phyloP scores from a whole-genome alignment of 176 grass and related monocot species.

The Guadua angustifolia region DNA sequence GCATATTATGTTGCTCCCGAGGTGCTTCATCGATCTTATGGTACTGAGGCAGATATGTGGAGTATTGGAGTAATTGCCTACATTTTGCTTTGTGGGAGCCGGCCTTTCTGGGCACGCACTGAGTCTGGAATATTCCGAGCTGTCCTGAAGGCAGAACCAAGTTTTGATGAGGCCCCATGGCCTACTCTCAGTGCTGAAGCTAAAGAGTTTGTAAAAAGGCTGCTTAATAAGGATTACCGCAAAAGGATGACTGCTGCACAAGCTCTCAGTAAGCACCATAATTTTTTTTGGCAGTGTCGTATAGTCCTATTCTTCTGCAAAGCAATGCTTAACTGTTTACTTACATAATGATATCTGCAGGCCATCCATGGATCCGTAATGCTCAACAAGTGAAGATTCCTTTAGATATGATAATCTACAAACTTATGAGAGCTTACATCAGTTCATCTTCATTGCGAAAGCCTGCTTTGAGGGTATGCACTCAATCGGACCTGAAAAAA shows the following conservation, averaged over 20 bases:
- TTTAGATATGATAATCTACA: slow-evolving; percentile 95
- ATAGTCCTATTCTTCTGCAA: slow-evolving; percentile 1
- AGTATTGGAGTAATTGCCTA: slow-evolving; percentile 99
- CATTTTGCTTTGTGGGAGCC: slow-evolving; percentile 93
- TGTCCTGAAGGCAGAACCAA: slow-evolving; percentile 95
- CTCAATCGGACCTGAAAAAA: slow-evolving; percentile 18
- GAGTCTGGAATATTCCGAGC: slow-evolving; percentile 99
- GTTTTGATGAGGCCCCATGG: slow-evolving; percentile 98
- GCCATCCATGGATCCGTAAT: slow-evolving; percentile 91
- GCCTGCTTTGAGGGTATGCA: slow-evolving; percentile 93
- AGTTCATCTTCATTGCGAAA: slow-evolving; percentile 93
- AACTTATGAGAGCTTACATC: slow-evolving; percentile 92
- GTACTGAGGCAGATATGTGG: slow-evolving; percentile 99
- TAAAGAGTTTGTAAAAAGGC: slow-evolving; percentile 93
- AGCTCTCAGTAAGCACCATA: slow-evolving; percentile 77
- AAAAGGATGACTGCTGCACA: slow-evolving; percentile 98
- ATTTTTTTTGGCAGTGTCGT: slow-evolving; percentile 18
- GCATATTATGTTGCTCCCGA: slow-evolving; percentile 99
- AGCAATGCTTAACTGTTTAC: slow-evolving; percentile 30
- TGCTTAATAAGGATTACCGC: slow-evolving; percentile 99
- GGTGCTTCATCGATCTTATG: slow-evolving; percentile 93
- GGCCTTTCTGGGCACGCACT: slow-evolving; percentile 95
- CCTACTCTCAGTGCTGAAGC: slow-evolving; percentile 84
- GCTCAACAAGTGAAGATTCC: slow-evolving; percentile 88
- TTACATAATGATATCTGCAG: slow-evolving; percentile 52